phyloP scores from a whole-genome alignment of 1,284 basidiomycete species.

The Heliocybe sulcata region DNA sequence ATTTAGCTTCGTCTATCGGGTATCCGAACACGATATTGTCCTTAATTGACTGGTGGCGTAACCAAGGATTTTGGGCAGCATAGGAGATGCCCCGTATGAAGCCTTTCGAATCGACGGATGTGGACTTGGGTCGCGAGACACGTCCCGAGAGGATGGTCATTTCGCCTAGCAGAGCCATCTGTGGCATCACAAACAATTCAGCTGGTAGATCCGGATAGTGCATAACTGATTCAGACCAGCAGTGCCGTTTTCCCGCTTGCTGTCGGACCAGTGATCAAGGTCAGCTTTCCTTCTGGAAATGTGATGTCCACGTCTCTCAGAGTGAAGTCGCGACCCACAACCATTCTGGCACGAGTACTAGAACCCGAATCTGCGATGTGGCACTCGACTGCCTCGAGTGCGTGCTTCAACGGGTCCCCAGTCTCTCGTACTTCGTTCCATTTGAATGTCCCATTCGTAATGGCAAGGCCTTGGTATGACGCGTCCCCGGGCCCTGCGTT shows the following conservation, averaged over 20 bases:
- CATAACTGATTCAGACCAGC: too few species aligned
- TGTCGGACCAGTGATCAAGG: constrained; percentile 65
- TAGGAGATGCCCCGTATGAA: constrained; percentile 60
- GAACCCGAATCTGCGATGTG: too few species aligned
- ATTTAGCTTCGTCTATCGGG: constrained; percentile 32
- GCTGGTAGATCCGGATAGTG: too few species aligned
- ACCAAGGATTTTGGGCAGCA: constrained; percentile 54
- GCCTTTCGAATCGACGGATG: constrained; percentile 29
- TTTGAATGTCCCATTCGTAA: constrained; percentile 58
- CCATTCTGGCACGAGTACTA: too few species aligned
- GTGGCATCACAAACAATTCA: too few species aligned
- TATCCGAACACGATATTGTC: constrained; percentile 42
- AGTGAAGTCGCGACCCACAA: constrained; percentile 46
- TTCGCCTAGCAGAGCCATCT: constrained; percentile 64
- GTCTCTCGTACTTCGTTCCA: constrained; percentile 64
- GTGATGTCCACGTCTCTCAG: constrained; percentile 55
- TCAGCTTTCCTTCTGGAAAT: constrained; percentile 65
- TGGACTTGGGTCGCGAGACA: constrained; percentile 59
- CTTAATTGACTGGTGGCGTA: constrained; percentile 37
- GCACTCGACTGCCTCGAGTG: too few species aligned
- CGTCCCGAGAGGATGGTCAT: constrained; percentile 45
- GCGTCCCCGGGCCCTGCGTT: constrained; percentile 14
- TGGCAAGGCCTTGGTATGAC: constrained; percentile 45
- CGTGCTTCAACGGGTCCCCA: too few species aligned
- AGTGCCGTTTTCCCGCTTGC: constrained; percentile 79